Conservation (phyloP, 2,329 filamentous ascomycete species). For the Cadophora sp. region DNA sequence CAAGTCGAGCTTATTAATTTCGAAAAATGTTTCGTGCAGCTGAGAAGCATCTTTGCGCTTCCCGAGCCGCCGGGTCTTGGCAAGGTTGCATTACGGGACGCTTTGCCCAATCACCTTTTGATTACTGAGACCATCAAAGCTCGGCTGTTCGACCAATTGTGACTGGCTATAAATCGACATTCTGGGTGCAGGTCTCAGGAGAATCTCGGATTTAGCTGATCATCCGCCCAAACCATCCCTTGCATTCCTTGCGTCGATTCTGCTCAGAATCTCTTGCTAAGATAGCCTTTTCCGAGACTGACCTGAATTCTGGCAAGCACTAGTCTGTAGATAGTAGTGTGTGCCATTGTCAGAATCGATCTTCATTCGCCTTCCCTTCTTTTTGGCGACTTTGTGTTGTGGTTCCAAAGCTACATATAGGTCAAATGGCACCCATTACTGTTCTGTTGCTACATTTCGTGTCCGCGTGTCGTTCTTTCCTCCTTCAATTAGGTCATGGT, state of each 20-base stretch:
- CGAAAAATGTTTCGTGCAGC: background rate
- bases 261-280: background rate
- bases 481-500: no score
- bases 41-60: background rate
- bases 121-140: background rate
- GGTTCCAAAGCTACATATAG: no score
- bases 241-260: background rate
- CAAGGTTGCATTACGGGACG: background rate
- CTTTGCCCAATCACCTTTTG: background rate
- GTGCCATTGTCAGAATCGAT: no score
- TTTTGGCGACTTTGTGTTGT: no score
- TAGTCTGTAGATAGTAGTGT: no score
- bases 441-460: no score
- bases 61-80: background rate
- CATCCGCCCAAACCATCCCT: background rate
- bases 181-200: background rate
- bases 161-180: background rate
- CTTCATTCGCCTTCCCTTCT: no score
- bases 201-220: background rate
- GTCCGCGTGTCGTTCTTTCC: no score
- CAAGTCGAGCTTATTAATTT: background rate
- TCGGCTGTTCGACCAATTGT: slow-evolving; percentile 2
- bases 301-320: background rate
- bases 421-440: no score
- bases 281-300: background rate